phyloP scores from a whole-genome alignment of 176 grass and related monocot genomes.

The Secale cereale region DNA sequence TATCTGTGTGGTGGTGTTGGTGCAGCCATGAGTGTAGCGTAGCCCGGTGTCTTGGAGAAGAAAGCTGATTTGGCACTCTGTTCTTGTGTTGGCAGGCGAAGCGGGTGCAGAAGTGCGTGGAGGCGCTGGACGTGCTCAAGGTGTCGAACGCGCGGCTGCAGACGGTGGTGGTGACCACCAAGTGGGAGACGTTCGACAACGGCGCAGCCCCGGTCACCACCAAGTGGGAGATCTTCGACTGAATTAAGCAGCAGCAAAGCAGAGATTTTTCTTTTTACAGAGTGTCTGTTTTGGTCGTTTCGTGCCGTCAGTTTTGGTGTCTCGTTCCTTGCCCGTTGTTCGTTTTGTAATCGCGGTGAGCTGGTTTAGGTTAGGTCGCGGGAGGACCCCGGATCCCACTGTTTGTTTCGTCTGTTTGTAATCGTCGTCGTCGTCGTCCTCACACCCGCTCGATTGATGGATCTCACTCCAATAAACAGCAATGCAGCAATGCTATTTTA shows the following conservation, averaged over 20 bases:
- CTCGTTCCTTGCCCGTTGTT: neutral
- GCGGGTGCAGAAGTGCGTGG: slow-evolving; percentile 96
- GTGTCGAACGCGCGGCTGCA: slow-evolving; percentile 61
- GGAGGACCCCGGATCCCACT: neutral
- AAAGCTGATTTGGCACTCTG: neutral
- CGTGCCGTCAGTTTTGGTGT: slow-evolving; percentile 1
- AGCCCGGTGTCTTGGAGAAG: neutral
- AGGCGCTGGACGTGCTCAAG: slow-evolving; percentile 85
- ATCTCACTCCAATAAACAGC: slow-evolving; percentile 36
- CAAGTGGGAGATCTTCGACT: slow-evolving; percentile 91
- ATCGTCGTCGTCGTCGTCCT: slow-evolving; percentile 10
- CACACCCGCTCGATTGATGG: slow-evolving; percentile 22
- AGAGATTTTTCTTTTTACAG: neutral
- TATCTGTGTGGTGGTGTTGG: neutral
- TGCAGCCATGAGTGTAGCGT: neutral
- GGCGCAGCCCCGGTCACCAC: slow-evolving; percentile 35
- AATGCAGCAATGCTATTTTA: slow-evolving; percentile 16
- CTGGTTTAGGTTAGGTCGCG: neutral
- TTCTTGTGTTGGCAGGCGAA: slow-evolving; percentile 48
- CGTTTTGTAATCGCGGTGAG: slow-evolving; percentile 38
- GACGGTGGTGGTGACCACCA: slow-evolving; percentile 55
- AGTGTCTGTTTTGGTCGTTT: slow-evolving; percentile 9
- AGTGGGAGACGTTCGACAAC: slow-evolving; percentile 86
- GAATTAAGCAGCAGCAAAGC: neutral
- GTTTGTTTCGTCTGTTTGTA: slow-evolving; percentile 34